phyloP scores from a whole-genome alignment of 2,329 filamentous ascomycete species.

The Neurospora sp. region DNA sequence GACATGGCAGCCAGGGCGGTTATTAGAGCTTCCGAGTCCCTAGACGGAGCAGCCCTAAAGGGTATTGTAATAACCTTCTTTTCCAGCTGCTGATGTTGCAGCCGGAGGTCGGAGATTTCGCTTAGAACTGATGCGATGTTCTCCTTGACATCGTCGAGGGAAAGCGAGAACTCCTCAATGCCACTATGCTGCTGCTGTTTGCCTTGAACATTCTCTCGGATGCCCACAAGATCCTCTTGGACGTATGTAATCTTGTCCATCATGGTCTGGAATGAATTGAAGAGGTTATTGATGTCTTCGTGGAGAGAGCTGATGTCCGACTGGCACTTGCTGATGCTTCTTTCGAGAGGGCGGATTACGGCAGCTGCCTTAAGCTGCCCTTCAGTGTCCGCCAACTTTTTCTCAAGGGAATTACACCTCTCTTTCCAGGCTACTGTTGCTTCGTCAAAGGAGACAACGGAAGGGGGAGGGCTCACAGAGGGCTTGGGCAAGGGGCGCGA shows the following conservation, averaged over 20 bases:
- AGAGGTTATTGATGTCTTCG: background rate
- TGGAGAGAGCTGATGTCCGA: background rate
- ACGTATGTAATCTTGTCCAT: background rate
- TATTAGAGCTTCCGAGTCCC: background rate
- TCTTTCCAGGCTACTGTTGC: no score
- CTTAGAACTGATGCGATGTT: background rate
- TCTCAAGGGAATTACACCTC: conserved; percentile 1
- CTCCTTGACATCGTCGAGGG: background rate
- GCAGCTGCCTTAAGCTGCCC: background rate
- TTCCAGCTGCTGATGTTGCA: background rate
- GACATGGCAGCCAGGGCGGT: background rate
- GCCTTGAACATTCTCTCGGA: background rate
- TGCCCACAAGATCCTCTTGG: background rate
- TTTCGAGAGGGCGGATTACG: background rate
- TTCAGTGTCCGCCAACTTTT: conserved; percentile 5
- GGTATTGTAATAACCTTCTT: background rate
- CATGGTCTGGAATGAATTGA: background rate
- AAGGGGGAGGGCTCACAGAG: no score
- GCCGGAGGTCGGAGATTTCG: background rate
- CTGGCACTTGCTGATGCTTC: background rate
- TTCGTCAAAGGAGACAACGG: no score
- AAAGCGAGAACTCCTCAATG: background rate
- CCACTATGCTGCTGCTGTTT: background rate
- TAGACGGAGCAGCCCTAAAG: background rate
- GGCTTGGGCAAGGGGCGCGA: no score